A percentile compares a stretch with the other conserved stretches of the same genome.
phyloP scores from a whole-genome alignment of 768 basidiomycete species.

The Lentinula aciculospora region DNA sequence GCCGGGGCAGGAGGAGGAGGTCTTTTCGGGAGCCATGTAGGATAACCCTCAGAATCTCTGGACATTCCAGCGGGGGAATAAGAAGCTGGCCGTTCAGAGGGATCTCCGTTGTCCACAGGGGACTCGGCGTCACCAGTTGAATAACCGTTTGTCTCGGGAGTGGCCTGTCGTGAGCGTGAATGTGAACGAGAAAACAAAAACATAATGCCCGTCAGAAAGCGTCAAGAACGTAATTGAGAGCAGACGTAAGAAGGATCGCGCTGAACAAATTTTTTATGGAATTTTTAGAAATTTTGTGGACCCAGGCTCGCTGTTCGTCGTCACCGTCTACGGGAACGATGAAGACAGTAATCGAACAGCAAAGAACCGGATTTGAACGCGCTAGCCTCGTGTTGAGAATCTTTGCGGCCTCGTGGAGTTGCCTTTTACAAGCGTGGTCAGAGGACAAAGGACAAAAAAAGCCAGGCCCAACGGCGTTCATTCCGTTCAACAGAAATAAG shows the following conservation, averaged over 20 bases:
- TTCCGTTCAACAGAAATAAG: conserved; percentile 1
- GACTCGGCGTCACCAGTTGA: conserved; percentile 16
- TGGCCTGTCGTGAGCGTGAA: conserved; percentile 26
- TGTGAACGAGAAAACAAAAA: conserved; percentile 25
- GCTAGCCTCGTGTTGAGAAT: conserved; percentile 41
- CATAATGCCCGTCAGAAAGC: conserved; percentile 16
- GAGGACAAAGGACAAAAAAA: conserved; percentile 15
- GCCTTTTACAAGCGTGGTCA: conserved; percentile 31
- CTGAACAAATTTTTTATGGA: conserved; percentile 17
- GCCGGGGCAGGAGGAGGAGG: conserved; percentile 74
- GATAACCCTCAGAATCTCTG: conserved; percentile 64
- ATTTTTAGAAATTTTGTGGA: conserved; percentile 14
- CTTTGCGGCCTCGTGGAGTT: conserved; percentile 42
- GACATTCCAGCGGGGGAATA: conserved; percentile 25
- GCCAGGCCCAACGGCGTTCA: conserved; percentile 5
- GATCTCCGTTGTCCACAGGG: conserved; percentile 4
- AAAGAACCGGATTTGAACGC: conserved; percentile 21
- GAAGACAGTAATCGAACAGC: conserved; percentile 14
- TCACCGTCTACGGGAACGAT: conserved; percentile 15
- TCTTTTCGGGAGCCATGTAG: conserved; percentile 78
- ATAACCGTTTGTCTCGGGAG: conserved; percentile 22
- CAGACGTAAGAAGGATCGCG: conserved; percentile 5
- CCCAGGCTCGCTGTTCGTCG: conserved; percentile 15
- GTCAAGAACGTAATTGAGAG: conserved; percentile 12
- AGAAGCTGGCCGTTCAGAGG: conserved; percentile 23